A percentile compares a stretch with the other conserved stretches of the same genome.
Conservation (phyloP, 345 rosid genomes). For the Citrus sp. region DNA sequence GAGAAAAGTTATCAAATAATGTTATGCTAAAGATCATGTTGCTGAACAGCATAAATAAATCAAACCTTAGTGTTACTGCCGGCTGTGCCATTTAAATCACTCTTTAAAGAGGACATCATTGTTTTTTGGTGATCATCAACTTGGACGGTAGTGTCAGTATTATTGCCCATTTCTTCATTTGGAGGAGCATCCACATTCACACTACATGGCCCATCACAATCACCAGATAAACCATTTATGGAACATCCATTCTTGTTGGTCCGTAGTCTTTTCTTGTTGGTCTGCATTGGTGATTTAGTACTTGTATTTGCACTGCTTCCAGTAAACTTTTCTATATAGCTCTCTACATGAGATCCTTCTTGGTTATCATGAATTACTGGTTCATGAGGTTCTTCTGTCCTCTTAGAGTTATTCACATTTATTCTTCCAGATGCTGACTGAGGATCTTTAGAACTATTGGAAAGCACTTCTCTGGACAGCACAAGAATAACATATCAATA, state of each 20-base stretch:
- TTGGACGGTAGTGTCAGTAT: slow-evolving; percentile 13
- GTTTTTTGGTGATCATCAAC: slow-evolving; percentile 11
- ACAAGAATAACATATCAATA: background rate
- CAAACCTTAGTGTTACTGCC: slow-evolving; percentile 11
- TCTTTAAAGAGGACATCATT: slow-evolving; percentile 9
- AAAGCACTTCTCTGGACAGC: slow-evolving; percentile 14
- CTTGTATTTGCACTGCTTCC: background rate
- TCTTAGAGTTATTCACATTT: background rate
- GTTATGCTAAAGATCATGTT: background rate
- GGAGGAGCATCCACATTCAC: slow-evolving; percentile 22
- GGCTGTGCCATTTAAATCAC: slow-evolving; percentile 13
- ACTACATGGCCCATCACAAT: background rate
- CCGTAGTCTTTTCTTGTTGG: background rate
- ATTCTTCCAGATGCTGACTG: slow-evolving; percentile 3
- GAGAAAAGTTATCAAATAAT: background rate
- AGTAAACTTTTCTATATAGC: background rate
- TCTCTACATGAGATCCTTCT: background rate
- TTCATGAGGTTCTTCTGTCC: slow-evolving; percentile 7
- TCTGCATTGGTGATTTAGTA: slow-evolving; percentile 8
- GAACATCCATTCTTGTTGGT: background rate
- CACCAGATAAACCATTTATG: slow-evolving; percentile 9
- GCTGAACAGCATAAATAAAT: background rate
- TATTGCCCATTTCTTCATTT: slow-evolving; percentile 8
- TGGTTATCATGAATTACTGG: slow-evolving; percentile 6
- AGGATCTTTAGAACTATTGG: slow-evolving; percentile 7